These are phyloP conservation scores for Pseudopyrenochaeta lycopersici DNA, from an alignment of 2,329 filamentous ascomycete genomes.

Conservation along the genomic window DNA sequence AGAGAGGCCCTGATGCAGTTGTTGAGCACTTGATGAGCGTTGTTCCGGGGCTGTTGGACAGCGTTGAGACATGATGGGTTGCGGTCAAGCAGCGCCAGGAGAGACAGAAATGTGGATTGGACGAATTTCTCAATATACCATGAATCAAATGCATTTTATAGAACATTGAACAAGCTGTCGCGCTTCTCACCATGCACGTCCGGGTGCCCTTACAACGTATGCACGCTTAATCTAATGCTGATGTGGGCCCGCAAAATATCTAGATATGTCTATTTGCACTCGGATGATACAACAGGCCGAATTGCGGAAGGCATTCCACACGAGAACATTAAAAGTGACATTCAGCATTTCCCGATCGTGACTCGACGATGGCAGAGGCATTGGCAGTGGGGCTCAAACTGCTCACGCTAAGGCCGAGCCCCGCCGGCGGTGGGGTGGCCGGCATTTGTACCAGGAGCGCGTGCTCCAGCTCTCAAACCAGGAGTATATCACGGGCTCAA, in stretches of 20 bases:
- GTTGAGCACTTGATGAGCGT: slow-evolving; percentile 61
- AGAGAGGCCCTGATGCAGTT: slow-evolving; percentile 64
- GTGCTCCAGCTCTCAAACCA: neutral
- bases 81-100: too few relatives aligned
- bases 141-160: neutral
- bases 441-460: slow-evolving; percentile 3
- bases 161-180: too few relatives aligned
- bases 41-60: slow-evolving; percentile 45
- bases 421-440: slow-evolving; percentile 3
- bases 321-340: too few relatives aligned
- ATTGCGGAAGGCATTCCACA: neutral
- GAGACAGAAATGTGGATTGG: too few relatives aligned
- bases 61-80: neutral
- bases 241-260: too few relatives aligned
- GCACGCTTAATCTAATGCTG: too few relatives aligned
- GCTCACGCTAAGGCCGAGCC: slow-evolving; percentile 2
- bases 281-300: too few relatives aligned
- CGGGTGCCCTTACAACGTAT: too few relatives aligned
- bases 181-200: too few relatives aligned
- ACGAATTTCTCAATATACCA: neutral
- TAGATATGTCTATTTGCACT: too few relatives aligned
- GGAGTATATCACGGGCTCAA: neutral
- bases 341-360: too few relatives aligned
- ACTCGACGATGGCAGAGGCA: neutral
- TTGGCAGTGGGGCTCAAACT: slow-evolving; percentile 5